These are phyloP conservation scores for Fusarium nisikadoi DNA, from an alignment of 2,329 filamentous ascomycete genomes.

Conservation along the genomic window DNA sequence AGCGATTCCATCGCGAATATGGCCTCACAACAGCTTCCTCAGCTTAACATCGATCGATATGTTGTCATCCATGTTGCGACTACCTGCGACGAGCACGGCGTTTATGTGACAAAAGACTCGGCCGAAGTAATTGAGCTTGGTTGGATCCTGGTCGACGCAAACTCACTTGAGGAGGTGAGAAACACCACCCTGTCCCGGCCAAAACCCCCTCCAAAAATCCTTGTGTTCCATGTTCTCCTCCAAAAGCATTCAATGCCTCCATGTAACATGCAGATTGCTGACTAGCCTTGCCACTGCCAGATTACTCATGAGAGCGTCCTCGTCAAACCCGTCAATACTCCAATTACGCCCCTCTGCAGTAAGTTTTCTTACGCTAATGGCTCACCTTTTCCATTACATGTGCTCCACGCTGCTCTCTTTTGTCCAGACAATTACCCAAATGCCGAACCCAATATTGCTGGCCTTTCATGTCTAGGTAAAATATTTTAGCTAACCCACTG, in stretches of 20 bases:
- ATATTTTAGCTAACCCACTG: constrained; percentile 32
- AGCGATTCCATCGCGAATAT: constrained; percentile 47
- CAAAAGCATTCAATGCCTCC: not conserved
- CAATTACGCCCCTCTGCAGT: constrained; percentile 99
- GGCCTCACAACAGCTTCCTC: constrained; percentile 58
- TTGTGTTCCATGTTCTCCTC: not conserved
- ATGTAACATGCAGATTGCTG: constrained; percentile 14
- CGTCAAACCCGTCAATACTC: constrained; percentile 98
- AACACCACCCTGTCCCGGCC: constrained; percentile 25
- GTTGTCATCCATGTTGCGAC: constrained; percentile 98
- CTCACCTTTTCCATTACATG: constrained; percentile 31
- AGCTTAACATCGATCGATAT: constrained; percentile 89
- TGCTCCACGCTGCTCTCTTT: constrained; percentile 31
- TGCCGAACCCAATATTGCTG: constrained; percentile 7
- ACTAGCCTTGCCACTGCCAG: constrained; percentile 58
- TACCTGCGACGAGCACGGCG: constrained; percentile 98
- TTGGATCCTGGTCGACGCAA: constrained; percentile 95
- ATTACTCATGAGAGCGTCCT: constrained; percentile 95
- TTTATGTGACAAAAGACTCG: constrained; percentile 99
- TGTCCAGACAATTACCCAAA: constrained; percentile 24
- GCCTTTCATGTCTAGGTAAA: constrained; percentile 1
- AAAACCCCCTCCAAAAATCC: constrained; percentile 2
- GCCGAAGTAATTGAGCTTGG: constrained; percentile 99
- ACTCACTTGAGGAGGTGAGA: constrained; percentile 90
- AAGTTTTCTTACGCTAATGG: constrained; percentile 61